Evolutionary conservation across 2,329 filamentous ascomycete species (phyloP).

Genomic region (Neonectria hederae): DNA sequence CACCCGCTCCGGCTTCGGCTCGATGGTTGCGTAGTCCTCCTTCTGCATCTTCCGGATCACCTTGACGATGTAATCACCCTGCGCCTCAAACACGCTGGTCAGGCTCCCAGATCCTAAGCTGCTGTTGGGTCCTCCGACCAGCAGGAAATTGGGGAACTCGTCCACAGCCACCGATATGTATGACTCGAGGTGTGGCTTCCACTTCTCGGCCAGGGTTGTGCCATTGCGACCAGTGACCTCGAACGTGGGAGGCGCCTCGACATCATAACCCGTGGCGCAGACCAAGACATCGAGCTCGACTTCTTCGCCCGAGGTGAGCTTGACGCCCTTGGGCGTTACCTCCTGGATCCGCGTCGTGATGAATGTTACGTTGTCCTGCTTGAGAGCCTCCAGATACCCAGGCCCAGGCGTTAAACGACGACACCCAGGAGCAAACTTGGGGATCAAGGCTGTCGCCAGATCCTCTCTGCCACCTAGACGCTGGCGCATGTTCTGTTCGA

Average conservation of each 20-base stretch:
- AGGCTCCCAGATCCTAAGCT: conserved; percentile 58
- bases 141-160: conserved; percentile 60
- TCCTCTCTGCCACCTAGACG: neutral
- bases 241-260: conserved; percentile 39
- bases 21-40: conserved; percentile 32
- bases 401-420: conserved; percentile 27
- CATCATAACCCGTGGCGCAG: conserved; percentile 26
- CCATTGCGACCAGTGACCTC: conserved; percentile 51
- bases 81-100: conserved; percentile 57
- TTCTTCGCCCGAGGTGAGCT: conserved; percentile 5
- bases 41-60: conserved; percentile 37
- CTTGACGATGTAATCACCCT: conserved; percentile 45
- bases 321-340: neutral
- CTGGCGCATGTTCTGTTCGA: conserved; percentile 13
- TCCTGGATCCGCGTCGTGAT: neutral
- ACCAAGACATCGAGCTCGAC: conserved; percentile 17
- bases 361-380: conserved; percentile 21
- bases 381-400: conserved; percentile 22
- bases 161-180: conserved; percentile 59
- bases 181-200: conserved; percentile 50
- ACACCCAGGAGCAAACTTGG: conserved; percentile 22
- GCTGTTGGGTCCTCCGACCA: conserved; percentile 60
- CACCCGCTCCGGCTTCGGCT: conserved; percentile 8
- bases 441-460: conserved; percentile 6
- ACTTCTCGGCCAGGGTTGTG: conserved; percentile 50